Base-by-base conservation (phyloP, 768 basidiomycete species). In the Termitomyces sp. region DNA sequence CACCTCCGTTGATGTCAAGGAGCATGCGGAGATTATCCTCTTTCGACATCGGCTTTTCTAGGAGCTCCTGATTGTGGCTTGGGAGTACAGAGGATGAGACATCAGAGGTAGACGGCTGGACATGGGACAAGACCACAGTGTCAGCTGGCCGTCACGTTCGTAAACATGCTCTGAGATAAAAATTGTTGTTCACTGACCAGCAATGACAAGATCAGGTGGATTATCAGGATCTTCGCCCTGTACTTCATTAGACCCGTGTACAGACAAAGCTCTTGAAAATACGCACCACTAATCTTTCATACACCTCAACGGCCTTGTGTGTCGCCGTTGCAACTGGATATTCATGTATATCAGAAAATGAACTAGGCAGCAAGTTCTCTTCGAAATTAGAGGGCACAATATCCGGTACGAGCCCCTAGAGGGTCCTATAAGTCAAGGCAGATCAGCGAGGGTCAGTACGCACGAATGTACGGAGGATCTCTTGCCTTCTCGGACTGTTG, bases 111-210 rank as follows among this genome's bases (percentile, higher is more conserved):
- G 82, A 72, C 0, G 88, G 84, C 50, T 82, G 77, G 0, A 82
- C 79, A 63, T 89, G 90, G 4, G 87, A 89, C 41, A 99, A 75
- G n/a, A 98, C 94, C 14, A 99, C 86, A 0, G 97, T 98, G 69
- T 99, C 97, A 61, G 96, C 97, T 94, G 68, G 42, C 1, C 49
- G 47, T 6, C 37, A 29, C 25, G 10, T 19, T 50, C 17, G 5
- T 51, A 29, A 51, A 40, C 19, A 40, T 8, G n/a, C 25, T 29
- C 12, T 23, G 14, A 34, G 17, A 5, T 43, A 3, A 31, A 41
- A 17, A 19, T 2, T 16, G 19, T 12, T 25, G 29, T 51, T 17
- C 1, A 38, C 50, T 40, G 37, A 87, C 90, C 89, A 34, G 81
- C 83, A 56, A 92, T 91, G 32, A 94, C 90, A 14, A 94, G 77